These are phyloP conservation scores for Blastomyces emzantsi DNA, from an alignment of 2,329 filamentous ascomycete genomes.

Conservation along the genomic window DNA sequence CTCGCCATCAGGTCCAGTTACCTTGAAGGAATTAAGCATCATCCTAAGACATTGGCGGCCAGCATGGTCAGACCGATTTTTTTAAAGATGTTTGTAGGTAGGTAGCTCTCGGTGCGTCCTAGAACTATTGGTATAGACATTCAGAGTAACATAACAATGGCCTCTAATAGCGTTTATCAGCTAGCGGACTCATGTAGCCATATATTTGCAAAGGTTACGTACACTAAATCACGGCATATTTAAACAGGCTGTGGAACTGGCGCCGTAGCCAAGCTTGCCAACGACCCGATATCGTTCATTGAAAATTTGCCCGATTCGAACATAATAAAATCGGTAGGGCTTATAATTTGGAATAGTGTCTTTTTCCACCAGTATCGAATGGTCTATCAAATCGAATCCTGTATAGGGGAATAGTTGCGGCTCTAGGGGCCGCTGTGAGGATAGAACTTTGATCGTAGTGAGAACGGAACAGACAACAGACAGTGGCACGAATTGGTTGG, in stretches of 20 bases:
- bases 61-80: slow-evolving; percentile 13
- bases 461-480: not conserved
- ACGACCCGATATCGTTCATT: slow-evolving; percentile 17
- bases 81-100: slow-evolving; percentile 19
- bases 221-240: slow-evolving; percentile 15
- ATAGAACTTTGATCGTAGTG: not conserved
- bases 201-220: slow-evolving; percentile 20
- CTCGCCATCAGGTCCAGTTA: slow-evolving; percentile 15
- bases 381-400: slow-evolving; percentile 9
- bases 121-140: slow-evolving; percentile 5
- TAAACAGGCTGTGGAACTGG: slow-evolving; percentile 20
- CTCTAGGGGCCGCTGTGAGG: not conserved
- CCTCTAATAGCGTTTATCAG: not conserved
- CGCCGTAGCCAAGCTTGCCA: slow-evolving; percentile 21
- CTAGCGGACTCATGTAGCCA: not conserved
- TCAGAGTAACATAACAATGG: slow-evolving; percentile 4
- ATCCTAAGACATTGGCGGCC: slow-evolving; percentile 18
- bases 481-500: not conserved
- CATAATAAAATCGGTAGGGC: slow-evolving; percentile 13
- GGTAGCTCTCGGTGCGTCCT: slow-evolving; percentile 13
- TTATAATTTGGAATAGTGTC: slow-evolving; percentile 13
- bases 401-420: slow-evolving; percentile 7
- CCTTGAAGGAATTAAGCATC: slow-evolving; percentile 21
- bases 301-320: slow-evolving; percentile 13
- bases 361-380: slow-evolving; percentile 13